Evolutionary conservation across 2,329 filamentous ascomycete genomes (phyloP), one percentile per base, ranked within the genome.

Genomic region (Aspergillus sergii): DNA sequence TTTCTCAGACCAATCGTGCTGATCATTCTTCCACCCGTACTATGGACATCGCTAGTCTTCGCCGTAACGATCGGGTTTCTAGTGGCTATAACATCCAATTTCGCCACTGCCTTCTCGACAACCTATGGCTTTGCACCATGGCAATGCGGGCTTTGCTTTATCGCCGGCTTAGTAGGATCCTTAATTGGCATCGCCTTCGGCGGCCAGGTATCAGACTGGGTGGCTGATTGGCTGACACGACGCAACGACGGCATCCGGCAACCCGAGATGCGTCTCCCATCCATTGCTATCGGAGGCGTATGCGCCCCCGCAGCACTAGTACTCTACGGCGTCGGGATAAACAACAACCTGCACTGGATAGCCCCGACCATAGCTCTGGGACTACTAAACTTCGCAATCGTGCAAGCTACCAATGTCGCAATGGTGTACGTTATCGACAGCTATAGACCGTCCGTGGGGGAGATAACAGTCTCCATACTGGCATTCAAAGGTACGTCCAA

Each of bases 351-450:
- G 30, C 76, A 76, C 57, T 88, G 85, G 85, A 86, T 87, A 3
- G 81, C 82, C 41, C 83, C 86, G 0, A 87, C 84, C 0, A 69
- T 88, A 8, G 86, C 83, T 1, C 74, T 88, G 19, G 48, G 1
- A 59, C 57, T 34, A 63, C 59, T 23, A 45, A 41, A 41, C 12
- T 41, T 41, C 39, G 39, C 39, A 3, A 41, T 41, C 16, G 39
- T 41, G 4, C 39, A 41, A 41, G 39, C 39, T 19, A 41, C 39
- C 16, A 41, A 41, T 6, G 39, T 64, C 5, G 53, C 50, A 16
- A 57, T 66, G 34, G 61, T 61, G 2, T 64, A 66, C 36, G 51
- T 54, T n/a, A 61, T 66, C 23, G 64, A 64, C 36, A 41, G 58
- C 30, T 66, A 61, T 23, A 51, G 64, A 5, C 58, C 61, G 2